A percentile compares a stretch with the other conserved stretches of the same genome.
phyloP scores from a whole-genome alignment of 768 basidiomycete species.

The Hygrophoropsis aurantiaca region DNA sequence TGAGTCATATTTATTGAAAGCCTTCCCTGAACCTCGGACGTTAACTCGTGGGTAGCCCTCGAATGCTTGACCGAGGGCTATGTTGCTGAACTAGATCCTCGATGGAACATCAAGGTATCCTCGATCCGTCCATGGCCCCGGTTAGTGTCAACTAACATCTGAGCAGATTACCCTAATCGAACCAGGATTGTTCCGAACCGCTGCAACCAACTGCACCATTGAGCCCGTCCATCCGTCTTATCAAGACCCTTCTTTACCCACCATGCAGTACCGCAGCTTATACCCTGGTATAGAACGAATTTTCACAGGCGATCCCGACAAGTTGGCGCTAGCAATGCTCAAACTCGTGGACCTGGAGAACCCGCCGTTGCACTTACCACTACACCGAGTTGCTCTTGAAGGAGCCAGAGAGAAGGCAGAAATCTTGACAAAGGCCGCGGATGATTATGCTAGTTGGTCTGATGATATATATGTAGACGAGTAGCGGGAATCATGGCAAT shows the following conservation, averaged over 20 bases:
- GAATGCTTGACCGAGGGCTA: constrained; percentile 32
- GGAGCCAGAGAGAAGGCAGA: constrained; percentile 19
- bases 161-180: constrained; percentile 19
- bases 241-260: constrained; percentile 22
- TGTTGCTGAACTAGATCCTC: constrained; percentile 31
- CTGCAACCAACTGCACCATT: constrained; percentile 5
- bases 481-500: too few species aligned
- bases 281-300: constrained; percentile 16
- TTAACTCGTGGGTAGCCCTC: constrained; percentile 21
- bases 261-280: constrained; percentile 21
- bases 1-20: constrained; percentile 1
- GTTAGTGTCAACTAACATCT: background rate
- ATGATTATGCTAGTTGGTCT: constrained; percentile 19
- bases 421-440: constrained; percentile 18
- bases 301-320: constrained; percentile 22
- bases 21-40: background rate
- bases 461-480: constrained; percentile 21
- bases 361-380: constrained; percentile 18
- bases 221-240: constrained; percentile 17
- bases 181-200: constrained; percentile 24
- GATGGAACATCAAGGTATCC: constrained; percentile 35
- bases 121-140: background rate
- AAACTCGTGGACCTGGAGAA: constrained; percentile 15
- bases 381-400: constrained; percentile 21
- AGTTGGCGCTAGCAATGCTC: constrained; percentile 19